These are phyloP conservation scores for Trichoderma atroviride DNA, from an alignment of 2,329 filamentous ascomycete genomes.

Conservation along the genomic window DNA sequence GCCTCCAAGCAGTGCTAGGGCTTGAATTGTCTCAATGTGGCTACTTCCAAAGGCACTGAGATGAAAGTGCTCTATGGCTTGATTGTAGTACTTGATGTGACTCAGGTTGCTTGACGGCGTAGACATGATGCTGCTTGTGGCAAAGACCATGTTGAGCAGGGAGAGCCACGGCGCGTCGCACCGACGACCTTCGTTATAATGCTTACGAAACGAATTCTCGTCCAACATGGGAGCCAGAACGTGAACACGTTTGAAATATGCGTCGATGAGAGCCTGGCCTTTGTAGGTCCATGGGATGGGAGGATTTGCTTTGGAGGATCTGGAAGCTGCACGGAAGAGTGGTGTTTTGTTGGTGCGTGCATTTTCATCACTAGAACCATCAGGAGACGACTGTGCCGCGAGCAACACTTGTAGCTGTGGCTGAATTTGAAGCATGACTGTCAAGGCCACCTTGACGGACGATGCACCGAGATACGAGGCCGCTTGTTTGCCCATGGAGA, in stretches of 20 bases:
- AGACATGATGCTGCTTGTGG: slow-evolving; percentile 62
- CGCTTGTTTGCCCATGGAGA: slow-evolving; percentile 57
- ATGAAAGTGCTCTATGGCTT: slow-evolving; percentile 55
- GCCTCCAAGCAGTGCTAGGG: slow-evolving; percentile 70
- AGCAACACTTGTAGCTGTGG: slow-evolving; percentile 36
- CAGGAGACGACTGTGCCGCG: background rate
- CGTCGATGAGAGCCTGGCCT: slow-evolving; percentile 41
- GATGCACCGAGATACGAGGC: slow-evolving; percentile 66
- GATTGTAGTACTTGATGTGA: slow-evolving; percentile 60
- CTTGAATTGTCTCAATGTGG: slow-evolving; percentile 74
- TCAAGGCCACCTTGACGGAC: slow-evolving; percentile 63
- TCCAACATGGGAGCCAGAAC: slow-evolving; percentile 63
- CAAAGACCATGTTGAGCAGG: slow-evolving; percentile 64
- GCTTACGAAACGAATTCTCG: slow-evolving; percentile 60
- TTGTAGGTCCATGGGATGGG: slow-evolving; percentile 22
- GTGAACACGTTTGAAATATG: slow-evolving; percentile 59
- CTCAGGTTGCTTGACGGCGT: slow-evolving; percentile 51
- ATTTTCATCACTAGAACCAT: background rate
- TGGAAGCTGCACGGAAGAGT: slow-evolving; percentile 6
- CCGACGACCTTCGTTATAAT: slow-evolving; percentile 51
- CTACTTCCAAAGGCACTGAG: slow-evolving; percentile 60
- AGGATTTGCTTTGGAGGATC: background rate
- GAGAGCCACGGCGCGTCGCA: slow-evolving; percentile 62
- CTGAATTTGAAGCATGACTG: slow-evolving; percentile 54
- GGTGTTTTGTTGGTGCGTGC: background rate